Base-by-base conservation (phyloP, 306 rosid genomes). In the Castanopsis chinensis region DNA sequence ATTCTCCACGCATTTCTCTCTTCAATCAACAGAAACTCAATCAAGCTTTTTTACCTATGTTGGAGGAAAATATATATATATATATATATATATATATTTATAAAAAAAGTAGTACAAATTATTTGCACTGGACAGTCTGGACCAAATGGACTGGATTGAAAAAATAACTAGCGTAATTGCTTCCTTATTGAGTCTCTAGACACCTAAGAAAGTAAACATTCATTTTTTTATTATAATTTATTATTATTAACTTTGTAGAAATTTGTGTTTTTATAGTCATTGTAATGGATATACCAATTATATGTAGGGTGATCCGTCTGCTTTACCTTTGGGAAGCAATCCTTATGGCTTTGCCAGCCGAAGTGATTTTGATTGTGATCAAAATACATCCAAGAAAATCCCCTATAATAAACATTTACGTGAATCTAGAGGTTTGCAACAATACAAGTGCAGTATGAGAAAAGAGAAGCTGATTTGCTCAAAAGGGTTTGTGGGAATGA, bases 101-200 rank as follows among this genome's bases (percentile, higher is more conserved):
- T 37, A 1, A 0, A 37, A 6, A 35, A 37, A 37, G 3, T 37
- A 8, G 45, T 37, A 7, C 11, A 41, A 41, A 41, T 41, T 1
- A 41, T 41, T 41, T 41, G 3, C 45, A 8, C 12, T 41, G 11
- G 3, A 37, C 10, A 37, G 3, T 37, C 63, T 82, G 67, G 97
- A 92, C 82, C 95, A 89, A 82, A 90, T 88, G 92, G 96, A 90
- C 65, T 92, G 90, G 97, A 89, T 90, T 76, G 91, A 92, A 82
- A 90, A 90, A 82, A 92, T 90, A 73, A 90, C 86, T 12, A 92
- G 92, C 79, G 93, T 85, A 60, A 92, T 92, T 78, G 87, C 97
- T 76, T 89, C 91, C 59, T 76, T 92, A 81, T 82, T 92, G 85
- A 90, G 87, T 78, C 89, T 63, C 78, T 93, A 92, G 73, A 80